Conservation (phyloP, 768 basidiomycete genomes). For the Lentinus brumalis region DNA sequence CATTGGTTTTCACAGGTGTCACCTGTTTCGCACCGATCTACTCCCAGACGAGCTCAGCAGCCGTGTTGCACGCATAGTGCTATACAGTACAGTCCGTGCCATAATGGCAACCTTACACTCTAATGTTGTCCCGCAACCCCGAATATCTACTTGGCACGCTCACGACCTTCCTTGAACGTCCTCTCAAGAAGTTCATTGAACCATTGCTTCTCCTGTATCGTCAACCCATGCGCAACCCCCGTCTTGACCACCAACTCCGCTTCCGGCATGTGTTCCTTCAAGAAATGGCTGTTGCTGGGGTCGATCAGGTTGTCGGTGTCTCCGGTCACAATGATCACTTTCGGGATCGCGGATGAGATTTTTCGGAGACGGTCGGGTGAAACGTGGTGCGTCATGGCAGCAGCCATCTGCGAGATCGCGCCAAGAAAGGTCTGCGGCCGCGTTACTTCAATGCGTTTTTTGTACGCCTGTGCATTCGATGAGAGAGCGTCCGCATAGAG, state of each 20-base stretch:
- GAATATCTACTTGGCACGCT: slow-evolving; percentile 7
- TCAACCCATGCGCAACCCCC: slow-evolving; percentile 64
- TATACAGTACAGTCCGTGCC: background rate
- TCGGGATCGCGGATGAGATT: slow-evolving; percentile 57
- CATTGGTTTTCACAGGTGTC: background rate
- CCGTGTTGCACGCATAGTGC: too few relatives aligned
- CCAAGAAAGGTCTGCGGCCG: slow-evolving; percentile 63
- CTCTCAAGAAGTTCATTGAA: slow-evolving; percentile 62
- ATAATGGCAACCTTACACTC: background rate
- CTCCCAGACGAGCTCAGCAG: background rate
- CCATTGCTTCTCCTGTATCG: slow-evolving; percentile 47
- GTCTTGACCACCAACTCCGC: slow-evolving; percentile 59
- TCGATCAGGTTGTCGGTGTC: slow-evolving; percentile 63
- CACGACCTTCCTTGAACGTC: slow-evolving; percentile 53
- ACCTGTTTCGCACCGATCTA: background rate
- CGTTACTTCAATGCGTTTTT: slow-evolving; percentile 50
- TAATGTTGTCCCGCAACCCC: background rate
- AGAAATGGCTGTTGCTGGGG: slow-evolving; percentile 48
- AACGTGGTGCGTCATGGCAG: slow-evolving; percentile 66
- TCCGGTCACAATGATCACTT: slow-evolving; percentile 68
- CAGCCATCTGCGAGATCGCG: slow-evolving; percentile 71
- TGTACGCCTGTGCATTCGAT: slow-evolving; percentile 40
- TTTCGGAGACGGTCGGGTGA: slow-evolving; percentile 29
- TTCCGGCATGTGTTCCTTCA: slow-evolving; percentile 60
- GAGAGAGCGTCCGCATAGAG: background rate